Base-by-base conservation (phyloP, 1,284 basidiomycete genomes). In the Fomitopsis pinicola region DNA sequence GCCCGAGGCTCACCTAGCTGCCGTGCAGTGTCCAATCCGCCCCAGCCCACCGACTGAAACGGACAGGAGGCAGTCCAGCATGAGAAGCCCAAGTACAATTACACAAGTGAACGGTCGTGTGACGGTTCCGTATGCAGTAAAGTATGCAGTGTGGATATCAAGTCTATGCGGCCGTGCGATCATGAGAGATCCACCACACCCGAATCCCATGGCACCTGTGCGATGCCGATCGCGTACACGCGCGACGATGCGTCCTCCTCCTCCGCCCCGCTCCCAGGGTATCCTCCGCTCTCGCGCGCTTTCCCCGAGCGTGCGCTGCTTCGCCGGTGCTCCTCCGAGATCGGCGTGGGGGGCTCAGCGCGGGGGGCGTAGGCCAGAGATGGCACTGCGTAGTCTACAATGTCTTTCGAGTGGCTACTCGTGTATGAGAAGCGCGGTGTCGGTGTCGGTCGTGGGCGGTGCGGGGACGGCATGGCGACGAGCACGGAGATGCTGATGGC, bases 381-480 rank as follows among this genome's bases (percentile, higher is more conserved):
- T 2, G 22, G 22, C 22, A 2, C 22, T 22, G 22, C 22, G 22
- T 53, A 35, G 30, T 36, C 50, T 7, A 28, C 50, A 3, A 19
- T 15, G 30, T 53, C 50, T 52, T 40, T 59, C 30, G 19, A 42
- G 40, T 4, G 15, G 30, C 35, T 26, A 15, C 52, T 36, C 38
- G 40, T 17, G 42, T 33, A 33, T 33, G 30, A 33, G 5, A 33
- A 2, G 30, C 55, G 40, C n/a, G 50, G 22, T 36, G 50, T 45
- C 15, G 57, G 50, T 40, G 30, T 33, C 30, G 7, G 30, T 33
- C 30, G 30, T 33, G 64, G 56, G 9, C 55, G 59, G 33, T 59
- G 63, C 2, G 63, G 64, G 0, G 70, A 69, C 10, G 72, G 72
- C 72, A 74, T 72, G 4, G 68, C 60, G 15, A 74, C 59, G 26